Percentiles rank a stretch among this genome's conserved stretches.
Conservation (phyloP, 768 basidiomycete genomes). For the Hydnomerulius pinastri region DNA sequence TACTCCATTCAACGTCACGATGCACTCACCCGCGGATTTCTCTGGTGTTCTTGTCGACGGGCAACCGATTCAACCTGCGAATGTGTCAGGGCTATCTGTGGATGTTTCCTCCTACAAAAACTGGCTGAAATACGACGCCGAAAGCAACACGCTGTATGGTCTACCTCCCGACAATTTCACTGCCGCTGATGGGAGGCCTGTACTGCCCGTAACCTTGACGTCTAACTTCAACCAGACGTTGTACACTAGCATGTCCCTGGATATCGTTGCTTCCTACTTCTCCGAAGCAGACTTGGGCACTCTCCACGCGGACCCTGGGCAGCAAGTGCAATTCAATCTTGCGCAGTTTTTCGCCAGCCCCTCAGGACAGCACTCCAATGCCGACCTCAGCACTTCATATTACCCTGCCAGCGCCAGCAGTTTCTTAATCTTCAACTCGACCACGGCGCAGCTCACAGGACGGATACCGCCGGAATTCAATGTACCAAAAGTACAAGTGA, state of each 20-base stretch:
- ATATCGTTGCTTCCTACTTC: conserved; percentile 76
- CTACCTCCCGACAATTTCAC: conserved; percentile 51
- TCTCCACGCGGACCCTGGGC: conserved; percentile 52
- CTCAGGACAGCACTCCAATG: conserved; percentile 41
- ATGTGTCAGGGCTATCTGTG: conserved; percentile 58
- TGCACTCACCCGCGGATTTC: conserved; percentile 59
- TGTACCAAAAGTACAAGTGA: conserved; percentile 45
- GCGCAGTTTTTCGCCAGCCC: conserved; percentile 55
- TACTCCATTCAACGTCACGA: conserved; percentile 50
- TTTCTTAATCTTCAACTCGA: conserved; percentile 57
- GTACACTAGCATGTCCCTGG: conserved; percentile 62
- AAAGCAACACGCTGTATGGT: conserved; percentile 62
- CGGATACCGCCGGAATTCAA: conserved; percentile 51
- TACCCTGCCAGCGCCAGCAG: conserved; percentile 49
- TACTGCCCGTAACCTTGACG: conserved; percentile 61
- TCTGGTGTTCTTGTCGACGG: conserved; percentile 66
- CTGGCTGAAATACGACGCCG: conserved; percentile 65
- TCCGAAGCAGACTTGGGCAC: conserved; percentile 54
- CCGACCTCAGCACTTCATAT: conserved; percentile 55
- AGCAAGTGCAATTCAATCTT: conserved; percentile 55
- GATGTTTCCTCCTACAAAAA: conserved; percentile 55
- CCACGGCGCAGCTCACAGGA: conserved; percentile 51
- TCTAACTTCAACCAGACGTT: conserved; percentile 70
- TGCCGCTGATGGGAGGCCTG: conserved; percentile 33
- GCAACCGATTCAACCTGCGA: conserved; percentile 51